Base-by-base conservation (phyloP, 139 green algal species). In the Trebouxia sp. region DNA sequence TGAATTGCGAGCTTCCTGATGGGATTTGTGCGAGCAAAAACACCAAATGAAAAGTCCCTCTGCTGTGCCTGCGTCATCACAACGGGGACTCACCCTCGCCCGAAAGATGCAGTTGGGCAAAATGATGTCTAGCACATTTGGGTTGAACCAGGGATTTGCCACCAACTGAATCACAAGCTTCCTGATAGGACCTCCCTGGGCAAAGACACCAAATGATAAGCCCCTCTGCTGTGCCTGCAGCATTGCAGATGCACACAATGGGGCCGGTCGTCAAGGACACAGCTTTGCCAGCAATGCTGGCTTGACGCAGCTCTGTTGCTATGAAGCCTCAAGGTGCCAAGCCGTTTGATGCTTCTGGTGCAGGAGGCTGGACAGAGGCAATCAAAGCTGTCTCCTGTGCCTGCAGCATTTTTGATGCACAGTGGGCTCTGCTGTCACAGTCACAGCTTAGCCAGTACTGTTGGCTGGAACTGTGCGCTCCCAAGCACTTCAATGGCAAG, bases 101-200 rank as follows among this genome's bases (percentile, higher is more conserved):
- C 87, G 79, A 37, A 85, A 82, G 14, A 81, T 22, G 66, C 72
- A 84, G 85, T 81, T 87, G 6, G 47, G 66, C 38, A 87, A 38
- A 35, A 89, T 81, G 24, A 89, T 53, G 3, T 45, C 22, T 0
- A 89, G 75, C 9, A 87, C 32, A 7, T 79, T 24, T 11, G 72
- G 58, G 15, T 76, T 66, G 41, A 89, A 89, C 81, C 78, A 84
- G 0, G 26, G 28, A 32, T 78, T 37, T 20, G 30, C 42, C 3
- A 79, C n/a, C 1, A 81, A 30, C 14, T 30, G 30, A 37, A 45
- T 43, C 20, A 53, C 81, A 2, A 12, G 0, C 35, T 38, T 58
- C 0, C 87, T 83, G 0, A 91, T 11, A 1, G 28, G 51, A 38
- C 86, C 78, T 0, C 67, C 30, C 11, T 24, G 62, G 0, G 43